These are phyloP conservation scores for Cryptococcus sp. DNA, from an alignment of 1,284 basidiomycete genomes.

Conservation along the genomic window DNA sequence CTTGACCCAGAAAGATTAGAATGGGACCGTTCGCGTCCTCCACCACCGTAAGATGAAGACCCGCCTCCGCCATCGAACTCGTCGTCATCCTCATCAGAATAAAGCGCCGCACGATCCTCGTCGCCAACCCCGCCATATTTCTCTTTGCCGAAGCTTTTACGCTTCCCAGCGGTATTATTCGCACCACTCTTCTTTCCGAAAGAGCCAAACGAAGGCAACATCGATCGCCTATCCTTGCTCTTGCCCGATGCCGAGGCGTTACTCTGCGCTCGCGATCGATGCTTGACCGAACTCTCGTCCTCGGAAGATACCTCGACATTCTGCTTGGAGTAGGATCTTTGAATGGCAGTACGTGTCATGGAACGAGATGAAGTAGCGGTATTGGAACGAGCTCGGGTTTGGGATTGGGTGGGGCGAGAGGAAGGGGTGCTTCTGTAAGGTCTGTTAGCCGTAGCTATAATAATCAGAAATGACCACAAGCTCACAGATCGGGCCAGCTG, in stretches of 20 bases:
- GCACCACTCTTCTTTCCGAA: conserved; percentile 43
- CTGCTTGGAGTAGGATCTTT: conserved; percentile 15
- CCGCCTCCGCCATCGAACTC: conserved; percentile 43
- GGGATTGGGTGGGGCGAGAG: conserved; percentile 24
- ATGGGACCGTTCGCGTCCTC: conserved; percentile 16
- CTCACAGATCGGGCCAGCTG: conserved; percentile 60
- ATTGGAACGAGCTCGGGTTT: conserved; percentile 13
- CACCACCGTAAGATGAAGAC: background rate
- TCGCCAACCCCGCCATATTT: conserved; percentile 55
- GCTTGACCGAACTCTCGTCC: conserved; percentile 31
- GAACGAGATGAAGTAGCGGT: conserved; percentile 22
- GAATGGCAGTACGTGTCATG: conserved; percentile 19
- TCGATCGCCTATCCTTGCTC: conserved; percentile 34
- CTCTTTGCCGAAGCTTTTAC: conserved; percentile 57
- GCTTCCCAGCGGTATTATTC: conserved; percentile 19
- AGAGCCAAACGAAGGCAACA: conserved; percentile 45
- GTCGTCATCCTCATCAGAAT: conserved; percentile 46
- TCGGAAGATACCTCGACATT: conserved; percentile 29
- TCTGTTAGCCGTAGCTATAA: background rate
- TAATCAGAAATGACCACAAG: background rate
- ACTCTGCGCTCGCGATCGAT: conserved; percentile 46
- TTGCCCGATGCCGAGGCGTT: conserved; percentile 39
- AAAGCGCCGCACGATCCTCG: conserved; percentile 55
- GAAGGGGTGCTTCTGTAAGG: conserved; percentile 9
- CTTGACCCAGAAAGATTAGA: conserved; percentile 22